Evolutionary conservation across 2,329 filamentous ascomycete species (phyloP).

Genomic region (Didymella arachidicola): DNA sequence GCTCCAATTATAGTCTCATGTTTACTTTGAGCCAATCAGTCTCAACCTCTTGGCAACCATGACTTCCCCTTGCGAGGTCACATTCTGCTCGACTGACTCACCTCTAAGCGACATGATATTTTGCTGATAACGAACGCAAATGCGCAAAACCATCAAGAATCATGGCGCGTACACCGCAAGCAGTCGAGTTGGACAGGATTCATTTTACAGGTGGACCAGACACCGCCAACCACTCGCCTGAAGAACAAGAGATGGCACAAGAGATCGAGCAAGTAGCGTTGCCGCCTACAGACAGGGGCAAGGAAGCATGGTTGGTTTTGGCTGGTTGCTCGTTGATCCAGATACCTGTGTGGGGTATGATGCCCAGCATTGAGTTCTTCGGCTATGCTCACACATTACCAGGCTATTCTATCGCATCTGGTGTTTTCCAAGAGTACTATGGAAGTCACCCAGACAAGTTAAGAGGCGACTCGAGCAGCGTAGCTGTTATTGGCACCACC

Average conservation of each 20-base stretch:
- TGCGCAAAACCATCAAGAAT: neutral
- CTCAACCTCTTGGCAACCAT: constrained; percentile 11
- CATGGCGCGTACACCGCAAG: constrained; percentile 8
- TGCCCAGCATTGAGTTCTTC: neutral
- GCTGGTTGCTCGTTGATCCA: constrained; percentile 34
- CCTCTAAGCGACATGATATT: neutral
- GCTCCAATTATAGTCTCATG: constrained; percentile 6
- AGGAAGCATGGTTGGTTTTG: constrained; percentile 34
- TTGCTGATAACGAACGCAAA: neutral
- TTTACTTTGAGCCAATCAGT: constrained; percentile 14
- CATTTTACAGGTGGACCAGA: neutral
- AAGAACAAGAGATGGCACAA: constrained; percentile 9
- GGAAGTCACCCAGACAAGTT: constrained; percentile 25
- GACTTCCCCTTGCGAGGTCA: constrained; percentile 1
- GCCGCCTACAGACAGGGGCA: constrained; percentile 30
- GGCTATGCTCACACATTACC: constrained; percentile 12
- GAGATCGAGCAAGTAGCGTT: constrained; percentile 28
- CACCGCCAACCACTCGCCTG: neutral
- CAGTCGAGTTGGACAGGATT: constrained; percentile 1
- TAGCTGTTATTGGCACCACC: constrained; percentile 32
- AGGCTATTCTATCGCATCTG: constrained; percentile 33
- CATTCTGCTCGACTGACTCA: neutral
- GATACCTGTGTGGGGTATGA: constrained; percentile 34
- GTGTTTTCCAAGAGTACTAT: constrained; percentile 36
- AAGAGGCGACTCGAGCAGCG: constrained; percentile 11